phyloP scores from a whole-genome alignment of 1,284 basidiomycete species.

The Ceratobasidium sp. region DNA sequence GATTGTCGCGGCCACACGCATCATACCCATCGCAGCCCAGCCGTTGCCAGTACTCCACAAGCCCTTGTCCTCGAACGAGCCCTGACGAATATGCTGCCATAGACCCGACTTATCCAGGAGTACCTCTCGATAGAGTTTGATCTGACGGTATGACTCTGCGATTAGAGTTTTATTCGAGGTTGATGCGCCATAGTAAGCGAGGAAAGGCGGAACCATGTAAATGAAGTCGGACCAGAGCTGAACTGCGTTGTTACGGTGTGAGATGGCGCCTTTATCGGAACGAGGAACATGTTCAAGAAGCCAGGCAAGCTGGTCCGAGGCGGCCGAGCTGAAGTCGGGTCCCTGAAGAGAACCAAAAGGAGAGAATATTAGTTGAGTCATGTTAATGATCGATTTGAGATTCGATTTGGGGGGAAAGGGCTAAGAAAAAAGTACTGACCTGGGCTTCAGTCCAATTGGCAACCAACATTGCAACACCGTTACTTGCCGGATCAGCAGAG shows the following conservation, averaged over 20 bases:
- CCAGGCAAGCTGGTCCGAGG: slow-evolving; percentile 60
- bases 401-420: not conserved
- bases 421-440: slow-evolving; percentile 1
- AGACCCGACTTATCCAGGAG: not conserved
- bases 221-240: not conserved
- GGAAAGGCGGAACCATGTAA: slow-evolving; percentile 25
- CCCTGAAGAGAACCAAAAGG: slow-evolving; percentile 44
- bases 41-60: slow-evolving; percentile 35
- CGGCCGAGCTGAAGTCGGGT: slow-evolving; percentile 57
- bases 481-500: slow-evolving; percentile 84
- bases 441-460: slow-evolving; percentile 76
- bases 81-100: slow-evolving; percentile 14
- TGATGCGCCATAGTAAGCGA: slow-evolving; percentile 10
- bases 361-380: not conserved
- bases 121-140: slow-evolving; percentile 12
- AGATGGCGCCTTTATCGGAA: slow-evolving; percentile 17
- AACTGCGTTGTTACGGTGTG: slow-evolving; percentile 9
- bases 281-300: slow-evolving; percentile 50
- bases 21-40: slow-evolving; percentile 35
- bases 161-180: not conserved
- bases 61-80: slow-evolving; percentile 14
- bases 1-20: slow-evolving; percentile 23
- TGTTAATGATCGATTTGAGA: not conserved
- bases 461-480: slow-evolving; percentile 81
- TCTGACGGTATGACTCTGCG: not conserved